Evolutionary conservation across 352 stramenopile species (phyloP), one percentile per base, ranked within the genome.

Genomic region (Globisporangium nagaii): DNA sequence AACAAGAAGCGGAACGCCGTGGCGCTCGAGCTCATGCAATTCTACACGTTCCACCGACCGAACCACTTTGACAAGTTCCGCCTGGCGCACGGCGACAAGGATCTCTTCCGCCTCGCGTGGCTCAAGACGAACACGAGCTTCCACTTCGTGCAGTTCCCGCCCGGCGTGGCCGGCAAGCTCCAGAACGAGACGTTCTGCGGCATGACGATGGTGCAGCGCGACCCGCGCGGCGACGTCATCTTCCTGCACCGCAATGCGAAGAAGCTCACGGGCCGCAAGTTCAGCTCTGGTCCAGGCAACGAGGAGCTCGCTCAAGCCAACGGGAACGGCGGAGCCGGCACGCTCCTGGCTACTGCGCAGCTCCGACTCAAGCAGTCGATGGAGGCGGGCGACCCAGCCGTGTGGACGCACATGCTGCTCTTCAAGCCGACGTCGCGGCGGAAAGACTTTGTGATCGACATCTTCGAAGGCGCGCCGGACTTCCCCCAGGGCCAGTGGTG

Each of bases 321-420:
- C n/a, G n/a, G 15, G 37, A 24, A 25, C 37, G 1, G 17, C 37
- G 37, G 5, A 15, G 17, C 19, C 25, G 12, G 37, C 19, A 19
- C 37, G 37, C 1, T n/a, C n/a, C n/a, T n/a, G n/a, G n/a, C n/a
- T n/a, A n/a, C n/a, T n/a, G n/a, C n/a, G n/a, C 30, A 51, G n/a
- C 28, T 25, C 24, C 31, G 10, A 4, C 45, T 30, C 28, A 56
- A 30, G 40, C 27, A 39, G 35, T 30, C n/a, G 19, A 56, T 62
- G 28, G 30, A 55, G 68, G 73, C 53, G 47, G 63, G 27, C 22
- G 74, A 85, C 30, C 67, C 75, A 22, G 60, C 67, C n/a, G 73
- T 86, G 48, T 86, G 79, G 73, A 89, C 82, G 5, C 79, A 90
- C 39, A 35, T 92, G 43, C 48, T 83, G 46, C 71, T 73, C 19